Evolutionary conservation across 2,329 filamentous ascomycete species (phyloP), one percentile per base, ranked within the genome.

Genomic region (Thelonectria olida): DNA sequence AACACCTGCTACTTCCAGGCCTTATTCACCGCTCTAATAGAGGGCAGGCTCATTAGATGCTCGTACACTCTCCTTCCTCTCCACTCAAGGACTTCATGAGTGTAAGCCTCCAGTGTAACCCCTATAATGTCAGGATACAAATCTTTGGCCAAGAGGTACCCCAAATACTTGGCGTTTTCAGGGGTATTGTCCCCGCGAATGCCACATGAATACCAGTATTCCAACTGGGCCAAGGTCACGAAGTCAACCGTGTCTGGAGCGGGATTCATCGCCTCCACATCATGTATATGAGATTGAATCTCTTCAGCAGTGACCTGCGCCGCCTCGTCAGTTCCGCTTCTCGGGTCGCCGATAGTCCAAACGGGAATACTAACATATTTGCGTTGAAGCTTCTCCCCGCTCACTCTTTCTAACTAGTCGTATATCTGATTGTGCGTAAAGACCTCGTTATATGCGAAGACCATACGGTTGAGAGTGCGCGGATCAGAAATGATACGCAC

Each of bases 121-220:
- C 50, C 38, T 17, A 42, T 53, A 10, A 42, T 5, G 5, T 23
- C 50, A 3, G 84, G 84, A 67, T 86, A 88, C 19, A 88, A 73
- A 17, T 86, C 81, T 63, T 80, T 81, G 23, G 76, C 78, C 54
- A 80, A 75, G 17, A 86, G 61, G 67, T 87, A 86, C 2, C 84
- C 84, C 7, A 88, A 74, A 63, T 86, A 87, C 54, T 78, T 76
- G 10, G 85, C 85, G 63, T 81, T 77, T 54, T 84, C 81, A 0
- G 81, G 82, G 12, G 75, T 82, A 68, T 86, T 86, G 63, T 88
- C 85, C 1, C 80, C 81, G 2, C 84, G 77, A n/a, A 22, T 15
- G 23, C 77, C 79, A 77, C 77, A 82, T 0, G 79, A 82, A 34
- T 80, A 68, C 49, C 73, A 67, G 66, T 85, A 86, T 66, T 61